A percentile compares a stretch with the other conserved stretches of the same genome.
Conservation (phyloP, 2,329 filamentous ascomycete genomes). For the Botryosphaeria dothidea region DNA sequence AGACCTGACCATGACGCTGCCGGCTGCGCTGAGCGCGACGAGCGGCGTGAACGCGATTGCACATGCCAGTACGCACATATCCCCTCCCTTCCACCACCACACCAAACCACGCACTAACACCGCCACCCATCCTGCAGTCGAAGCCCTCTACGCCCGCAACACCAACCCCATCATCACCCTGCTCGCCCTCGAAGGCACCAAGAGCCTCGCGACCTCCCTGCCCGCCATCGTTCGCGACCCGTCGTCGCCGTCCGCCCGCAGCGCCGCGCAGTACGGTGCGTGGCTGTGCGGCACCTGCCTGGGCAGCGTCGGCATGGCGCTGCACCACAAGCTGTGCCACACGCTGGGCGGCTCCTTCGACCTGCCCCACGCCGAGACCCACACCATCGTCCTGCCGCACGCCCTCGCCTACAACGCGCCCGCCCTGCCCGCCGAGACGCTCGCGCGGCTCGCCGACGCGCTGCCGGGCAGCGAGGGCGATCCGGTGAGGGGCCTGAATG, state of each 20-base stretch:
- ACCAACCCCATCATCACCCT: slow-evolving; percentile 62
- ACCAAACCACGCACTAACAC: background rate
- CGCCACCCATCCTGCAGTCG: slow-evolving; percentile 44
- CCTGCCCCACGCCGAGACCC: slow-evolving; percentile 66
- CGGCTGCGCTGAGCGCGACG: slow-evolving; percentile 53
- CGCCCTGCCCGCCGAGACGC: slow-evolving; percentile 49
- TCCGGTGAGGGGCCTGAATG: background rate
- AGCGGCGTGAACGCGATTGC: slow-evolving; percentile 68
- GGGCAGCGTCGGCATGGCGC: slow-evolving; percentile 61
- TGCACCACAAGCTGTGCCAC: slow-evolving; percentile 70
- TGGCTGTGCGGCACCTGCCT: slow-evolving; percentile 65
- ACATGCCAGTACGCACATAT: slow-evolving; percentile 51
- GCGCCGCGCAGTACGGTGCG: slow-evolving; percentile 60
- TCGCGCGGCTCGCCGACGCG: slow-evolving; percentile 54
- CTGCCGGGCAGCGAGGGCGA: slow-evolving; percentile 59
- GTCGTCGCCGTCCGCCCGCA: slow-evolving; percentile 48
- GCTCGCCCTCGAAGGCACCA: slow-evolving; percentile 59
- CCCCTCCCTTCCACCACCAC: background rate
- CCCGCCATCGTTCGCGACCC: slow-evolving; percentile 54
- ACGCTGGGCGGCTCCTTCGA: slow-evolving; percentile 64
- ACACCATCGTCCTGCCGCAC: slow-evolving; percentile 64
- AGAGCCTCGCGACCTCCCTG: slow-evolving; percentile 55
- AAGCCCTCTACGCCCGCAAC: slow-evolving; percentile 64
- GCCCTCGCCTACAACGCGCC: slow-evolving; percentile 64
- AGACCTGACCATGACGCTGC: slow-evolving; percentile 61